Base-by-base conservation (phyloP, 2,329 filamentous ascomycete species). In the Calonectria pteridis region DNA sequence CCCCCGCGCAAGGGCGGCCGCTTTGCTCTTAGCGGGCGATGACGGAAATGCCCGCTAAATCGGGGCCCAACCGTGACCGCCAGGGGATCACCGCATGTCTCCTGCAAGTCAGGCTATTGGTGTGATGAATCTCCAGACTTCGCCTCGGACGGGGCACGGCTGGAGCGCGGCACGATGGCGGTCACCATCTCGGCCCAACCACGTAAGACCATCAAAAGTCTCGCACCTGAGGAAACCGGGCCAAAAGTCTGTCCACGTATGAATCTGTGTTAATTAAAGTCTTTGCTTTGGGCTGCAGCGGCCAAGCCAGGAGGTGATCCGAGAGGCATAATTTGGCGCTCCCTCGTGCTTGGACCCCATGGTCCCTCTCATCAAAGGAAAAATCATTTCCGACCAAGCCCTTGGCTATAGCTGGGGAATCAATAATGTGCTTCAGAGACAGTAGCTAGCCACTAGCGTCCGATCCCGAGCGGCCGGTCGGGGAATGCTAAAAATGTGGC, bases 81-180 rank as follows among this genome's bases (percentile, higher is more conserved):
- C 75, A 73, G 67, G 66, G 31, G 72, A 80, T 79, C 77, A 70
- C 75, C 66, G 69, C 71, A 78, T 78, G 75, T 58, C 67, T 77
- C 73, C 76, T 72, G 70, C 68, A 71, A 70, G 76, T 75, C 71
- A 79, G 73, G 73, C 73, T 75, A 77, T 77, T 74, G 73, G 78
- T 79, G 78, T 79, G 78, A 77, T 72, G 78, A 67, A 77, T 79
- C 76, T 77, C 75, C 72, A 79, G 78, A 76, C 55, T 67, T 73
- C 43, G 71, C 69, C 70, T 74, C 59, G 64, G 62, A 74, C 68
- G 35, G 29, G 49, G 69, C 31, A 50, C 46, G 28, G 66, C 59
- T 49, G 59, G 37, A 33, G 37, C 37, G 37, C 59, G 40, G 59
- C 40, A 64, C 33, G 31, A 23, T 37, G 55, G 55, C 55, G 23